Base-by-base conservation (phyloP, 306 rosid species). In the Potentilla sterilis region DNA sequence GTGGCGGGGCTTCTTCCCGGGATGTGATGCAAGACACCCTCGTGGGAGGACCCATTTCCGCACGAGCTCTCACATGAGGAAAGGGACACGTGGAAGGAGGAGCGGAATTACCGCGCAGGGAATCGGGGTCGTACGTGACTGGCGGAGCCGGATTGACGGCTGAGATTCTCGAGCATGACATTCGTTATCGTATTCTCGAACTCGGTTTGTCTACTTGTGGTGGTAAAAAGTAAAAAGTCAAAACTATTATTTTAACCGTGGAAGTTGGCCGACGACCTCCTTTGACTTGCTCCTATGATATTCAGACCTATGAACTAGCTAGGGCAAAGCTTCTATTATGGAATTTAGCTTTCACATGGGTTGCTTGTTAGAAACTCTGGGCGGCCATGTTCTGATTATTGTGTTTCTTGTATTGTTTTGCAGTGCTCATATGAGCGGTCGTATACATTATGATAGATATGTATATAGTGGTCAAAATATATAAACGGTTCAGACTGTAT, bases 21-120 rank as follows among this genome's bases (percentile, higher is more conserved):
- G 4, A 24, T 6, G 11, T 6, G 52, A 21, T 12, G 54, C 6
- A 43, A 7, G 24, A 58, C 75, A 55, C 76, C 89, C 3, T 88
- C 94, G 75, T 92, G 94, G 97, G 0, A 87, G 83, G 89, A 6
- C 87, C 89, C 85, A 59, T 24, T 0, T 1, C 8, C 35, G 75
- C 96, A 92, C 89, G 86, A 84, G 86, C 78, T 72, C 75, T 77
- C 96, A 87, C 92, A 85, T 92, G 96, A 69, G 44, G 21, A 66
- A 81, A 79, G 15, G 44, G 61, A 87, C 94, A 79, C 91, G 82
- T 74, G 78, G 83, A 40, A 28, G 0, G 22, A 0, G 80, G 75
- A 82, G 34, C 92, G 85, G 12, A 54, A 83, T 78, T 76, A 76
- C 15, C 87, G 87, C 81, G 81, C 80, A n/a, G 66, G 22, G 34